These are phyloP conservation scores for Aspergillus nanangensis DNA, from an alignment of 495 filamentous ascomycete genomes.

Conservation along the genomic window DNA sequence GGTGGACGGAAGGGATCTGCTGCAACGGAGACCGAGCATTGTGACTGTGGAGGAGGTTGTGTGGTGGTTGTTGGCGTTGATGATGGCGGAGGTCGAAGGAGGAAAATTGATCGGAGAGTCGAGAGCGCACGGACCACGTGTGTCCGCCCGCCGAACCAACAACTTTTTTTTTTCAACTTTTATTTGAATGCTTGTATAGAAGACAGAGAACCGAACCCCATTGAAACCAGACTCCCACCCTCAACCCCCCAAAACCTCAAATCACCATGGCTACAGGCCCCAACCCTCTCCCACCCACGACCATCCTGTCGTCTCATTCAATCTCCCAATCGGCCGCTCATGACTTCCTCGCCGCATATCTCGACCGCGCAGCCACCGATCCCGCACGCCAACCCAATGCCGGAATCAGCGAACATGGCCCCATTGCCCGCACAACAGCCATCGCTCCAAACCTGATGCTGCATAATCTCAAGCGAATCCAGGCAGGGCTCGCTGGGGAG, in stretches of 20 bases:
- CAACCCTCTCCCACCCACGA: conserved; percentile 43
- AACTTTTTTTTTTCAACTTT: conserved; percentile 12
- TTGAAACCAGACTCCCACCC: neutral
- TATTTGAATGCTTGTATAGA: no score
- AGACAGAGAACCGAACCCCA: no score
- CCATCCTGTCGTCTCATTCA: conserved; percentile 34
- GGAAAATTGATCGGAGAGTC: conserved; percentile 3
- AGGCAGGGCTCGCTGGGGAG: conserved; percentile 60
- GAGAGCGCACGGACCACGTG: conserved; percentile 27
- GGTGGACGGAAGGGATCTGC: conserved; percentile 27
- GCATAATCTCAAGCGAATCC: conserved; percentile 62
- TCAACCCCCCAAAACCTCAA: neutral
- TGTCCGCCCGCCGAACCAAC: no score
- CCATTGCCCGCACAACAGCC: conserved; percentile 49
- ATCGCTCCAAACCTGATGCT: conserved; percentile 53
- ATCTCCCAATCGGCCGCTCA: conserved; percentile 51
- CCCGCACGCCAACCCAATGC: conserved; percentile 66
- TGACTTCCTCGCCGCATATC: conserved; percentile 53
- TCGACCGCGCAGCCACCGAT: conserved; percentile 47
- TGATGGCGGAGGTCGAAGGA: neutral
- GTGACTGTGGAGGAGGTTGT: no score
- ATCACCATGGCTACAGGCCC: conserved; percentile 38
- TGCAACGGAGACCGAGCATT: conserved; percentile 33
- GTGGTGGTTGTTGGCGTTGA: conserved; percentile 3
- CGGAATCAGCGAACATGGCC: conserved; percentile 56